Base-by-base conservation (phyloP, 805 yeast genomes). In the Clavispora phyllophila region DNA sequence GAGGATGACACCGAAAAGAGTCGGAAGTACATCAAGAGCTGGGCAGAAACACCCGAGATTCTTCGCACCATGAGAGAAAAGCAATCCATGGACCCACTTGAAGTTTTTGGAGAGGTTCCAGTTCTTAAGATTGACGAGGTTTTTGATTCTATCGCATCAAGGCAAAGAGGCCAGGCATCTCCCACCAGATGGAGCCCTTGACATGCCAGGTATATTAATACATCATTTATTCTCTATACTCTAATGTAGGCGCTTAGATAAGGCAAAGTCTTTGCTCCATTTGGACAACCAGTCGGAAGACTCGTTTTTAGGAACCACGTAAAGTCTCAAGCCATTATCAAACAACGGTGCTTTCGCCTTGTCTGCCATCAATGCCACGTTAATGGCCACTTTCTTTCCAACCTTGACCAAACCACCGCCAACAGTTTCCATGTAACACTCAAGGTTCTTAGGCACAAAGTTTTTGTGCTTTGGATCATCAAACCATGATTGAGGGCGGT, bases 391-490 rank as follows among this genome's bases (percentile, higher is more conserved):
- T 50, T 85, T 87, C 60, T 83, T 86, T 22, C 96, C 96, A 4
- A 84, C 79, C 62, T 87, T 88, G 36, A 88, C 82, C 46, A 91
- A 71, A 0, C 97, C 97, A 39, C 96, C 96, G 2, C 79, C 56
- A 25, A 66, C 72, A 0, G 96, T 87, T 60, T 87, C 97, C 81
- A 87, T 81, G 61, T 73, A 91, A 5, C 84, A 83, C 40, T 85
- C 82, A 20, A 89, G 63, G 42, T 75, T 76, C 49, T 75, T 78
- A 4, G 75, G 61, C 0, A 71, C 65, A 58, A 88, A 87, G 46
- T 81, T 76, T 32, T 57, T 50, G 51, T 84, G 88, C 48, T 74
- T 77, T 5, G 82, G 81, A 34, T 74, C 78, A 35, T 72, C 75
- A 55, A 82, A 83, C 82, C 86, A 87, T 33, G 76, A 76, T 7